Evolutionary conservation across 2,329 filamentous ascomycete species (phyloP), one percentile per base, ranked within the genome.

Genomic region (Alternaria angustiovoidea): DNA sequence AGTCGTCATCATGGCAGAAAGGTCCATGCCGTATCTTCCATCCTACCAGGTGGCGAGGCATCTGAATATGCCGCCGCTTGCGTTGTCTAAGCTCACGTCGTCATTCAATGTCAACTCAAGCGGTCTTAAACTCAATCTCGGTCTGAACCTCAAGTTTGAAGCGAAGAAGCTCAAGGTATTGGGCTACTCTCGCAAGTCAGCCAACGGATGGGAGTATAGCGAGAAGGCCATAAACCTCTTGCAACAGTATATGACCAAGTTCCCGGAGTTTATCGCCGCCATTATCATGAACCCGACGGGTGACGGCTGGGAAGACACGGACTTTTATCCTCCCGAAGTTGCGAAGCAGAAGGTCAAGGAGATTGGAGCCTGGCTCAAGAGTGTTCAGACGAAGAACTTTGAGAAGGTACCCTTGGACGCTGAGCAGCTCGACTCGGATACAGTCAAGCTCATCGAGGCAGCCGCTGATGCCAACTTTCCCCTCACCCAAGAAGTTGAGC

Each of bases 141-240:
- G 95, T 0, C 84, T 99, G 62, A 99, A 99, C 73, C 85, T 99
- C 67, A 99, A 99, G 78, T 99, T 99, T 61, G 95, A 99, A 76
- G 92, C 88, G 2, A 94, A 92, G 81, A 97, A 97, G 80, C 86
- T 94, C 69, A 99, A 99, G 81, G 95, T 99, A 7, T 82, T 99
- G 32, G 95, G 95, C 0, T 99, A 97, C 79, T 97, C 94, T 24
- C 91, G 93, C 70, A 95, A 95, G 74, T 89, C 89, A 4, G 84
- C 88, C 12, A 91, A 88, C 28, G 95, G 96, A 6, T 99, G 96
- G 96, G 95, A 99, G 78, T 99, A 97, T 77, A 97, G 94, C 72
- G 86, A 88, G 51, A 90, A 92, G 68, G 94, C 95, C 1, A 85
- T 97, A 58, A 85, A 90, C 46, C 81, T 99, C 54, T 87, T 99